A percentile compares a stretch with the other conserved stretches of the same genome.
phyloP scores from a whole-genome alignment of 2,329 filamentous ascomycete species.

The Thielaviopsis punctulata region DNA sequence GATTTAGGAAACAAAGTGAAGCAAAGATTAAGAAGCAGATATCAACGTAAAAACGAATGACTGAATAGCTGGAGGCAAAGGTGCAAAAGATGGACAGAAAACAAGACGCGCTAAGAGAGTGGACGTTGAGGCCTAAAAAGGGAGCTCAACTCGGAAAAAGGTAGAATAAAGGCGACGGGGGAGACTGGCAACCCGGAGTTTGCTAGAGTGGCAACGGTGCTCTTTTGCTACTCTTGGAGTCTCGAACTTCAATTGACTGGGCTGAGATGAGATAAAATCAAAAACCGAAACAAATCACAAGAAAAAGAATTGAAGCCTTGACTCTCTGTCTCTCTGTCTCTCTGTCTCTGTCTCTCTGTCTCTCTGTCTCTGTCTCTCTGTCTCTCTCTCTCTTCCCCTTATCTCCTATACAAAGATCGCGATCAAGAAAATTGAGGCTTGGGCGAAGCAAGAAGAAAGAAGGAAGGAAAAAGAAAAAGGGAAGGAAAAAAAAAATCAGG shows the following conservation, averaged over 20 bases:
- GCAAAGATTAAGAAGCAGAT: constrained; percentile 7
- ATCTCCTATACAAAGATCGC: background rate
- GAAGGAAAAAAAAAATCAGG: background rate
- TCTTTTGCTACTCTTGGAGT: background rate
- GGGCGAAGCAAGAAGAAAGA: background rate
- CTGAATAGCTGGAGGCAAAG: background rate
- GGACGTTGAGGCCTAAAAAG: constrained; percentile 8
- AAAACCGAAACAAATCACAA: background rate
- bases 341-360: too few relatives aligned
- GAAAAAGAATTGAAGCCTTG: background rate
- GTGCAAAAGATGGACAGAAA: background rate
- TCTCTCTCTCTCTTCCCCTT: background rate
- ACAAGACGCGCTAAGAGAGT: constrained; percentile 8
- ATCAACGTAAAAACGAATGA: background rate
- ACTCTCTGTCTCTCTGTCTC: too few relatives aligned
- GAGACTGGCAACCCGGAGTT: background rate
- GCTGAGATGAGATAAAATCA: background rate
- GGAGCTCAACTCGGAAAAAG: constrained; percentile 5
- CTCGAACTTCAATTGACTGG: background rate
- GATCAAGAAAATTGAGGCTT: background rate
- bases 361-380: too few relatives aligned
- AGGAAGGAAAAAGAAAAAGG: background rate
- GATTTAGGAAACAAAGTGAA: constrained; percentile 4
- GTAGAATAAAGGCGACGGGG: background rate
- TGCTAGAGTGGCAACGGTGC: background rate